These are phyloP conservation scores for Cynanchum wilfordii DNA, from an alignment of 257 asterid genomes.

Conservation along the genomic window DNA sequence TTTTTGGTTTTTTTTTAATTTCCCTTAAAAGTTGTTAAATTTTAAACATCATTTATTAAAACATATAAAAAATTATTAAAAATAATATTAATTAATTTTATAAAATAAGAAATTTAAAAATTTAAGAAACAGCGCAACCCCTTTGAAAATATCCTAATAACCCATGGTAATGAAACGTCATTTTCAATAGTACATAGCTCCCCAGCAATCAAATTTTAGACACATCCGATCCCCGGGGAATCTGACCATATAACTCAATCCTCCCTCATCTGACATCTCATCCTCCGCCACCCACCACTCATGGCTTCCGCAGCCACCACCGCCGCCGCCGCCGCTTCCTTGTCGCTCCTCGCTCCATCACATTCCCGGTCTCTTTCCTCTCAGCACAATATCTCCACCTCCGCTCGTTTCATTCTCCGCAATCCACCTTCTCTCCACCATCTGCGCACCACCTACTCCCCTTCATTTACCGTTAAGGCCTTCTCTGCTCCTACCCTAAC, in stretches of 20 bases:
- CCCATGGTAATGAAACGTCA: too few relatives aligned
- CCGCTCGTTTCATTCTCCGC: slow-evolving; percentile 15
- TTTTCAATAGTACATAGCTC: too few relatives aligned
- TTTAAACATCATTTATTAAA: too few relatives aligned
- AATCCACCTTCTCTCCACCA: slow-evolving; percentile 9
- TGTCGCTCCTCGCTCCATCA: slow-evolving; percentile 6
- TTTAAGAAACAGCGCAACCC: too few relatives aligned
- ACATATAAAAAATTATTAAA: too few relatives aligned
- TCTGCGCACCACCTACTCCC: slow-evolving; percentile 10
- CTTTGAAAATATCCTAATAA: too few relatives aligned
- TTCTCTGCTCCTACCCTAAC: slow-evolving; percentile 50
- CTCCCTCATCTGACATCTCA: background rate
- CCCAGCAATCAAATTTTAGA: background rate
- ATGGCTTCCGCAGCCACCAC: slow-evolving; percentile 12
- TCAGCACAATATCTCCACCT: slow-evolving; percentile 18
- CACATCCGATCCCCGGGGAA: background rate
- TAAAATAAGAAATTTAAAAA: too few relatives aligned
- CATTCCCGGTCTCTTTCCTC: slow-evolving; percentile 13
- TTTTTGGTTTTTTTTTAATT: too few relatives aligned
- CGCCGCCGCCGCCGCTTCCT: slow-evolving; percentile 16
- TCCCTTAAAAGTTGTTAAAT: too few relatives aligned
- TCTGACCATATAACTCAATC: background rate
- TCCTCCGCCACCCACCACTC: background rate
- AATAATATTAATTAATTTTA: too few relatives aligned
- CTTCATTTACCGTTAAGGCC: slow-evolving; percentile 27